phyloP scores from a whole-genome alignment of 1,284 basidiomycete species.

The Ceratorhiza oryzae-sativae region DNA sequence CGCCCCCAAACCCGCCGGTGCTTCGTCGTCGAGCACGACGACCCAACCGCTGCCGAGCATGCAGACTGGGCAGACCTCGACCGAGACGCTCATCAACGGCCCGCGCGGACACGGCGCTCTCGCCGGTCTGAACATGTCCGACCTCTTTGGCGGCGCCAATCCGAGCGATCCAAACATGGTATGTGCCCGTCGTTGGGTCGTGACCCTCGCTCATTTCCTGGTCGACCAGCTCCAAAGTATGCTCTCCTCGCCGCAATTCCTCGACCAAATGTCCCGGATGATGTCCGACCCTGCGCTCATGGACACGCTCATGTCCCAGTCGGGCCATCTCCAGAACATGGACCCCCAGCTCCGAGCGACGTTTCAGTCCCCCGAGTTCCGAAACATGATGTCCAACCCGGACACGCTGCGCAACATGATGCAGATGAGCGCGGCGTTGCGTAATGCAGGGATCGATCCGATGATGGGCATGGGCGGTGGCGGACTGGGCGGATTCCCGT shows the following conservation, averaged over 20 bases:
- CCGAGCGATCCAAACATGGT: slow-evolving; percentile 90
- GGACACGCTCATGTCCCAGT: slow-evolving; percentile 80
- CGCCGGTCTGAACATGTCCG: slow-evolving; percentile 70
- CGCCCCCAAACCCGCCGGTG: slow-evolving; percentile 60
- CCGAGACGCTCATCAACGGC: slow-evolving; percentile 77
- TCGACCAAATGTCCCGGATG: slow-evolving; percentile 76
- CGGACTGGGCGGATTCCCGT: slow-evolving; percentile 48
- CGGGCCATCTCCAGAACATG: slow-evolving; percentile 81
- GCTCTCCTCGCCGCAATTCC: slow-evolving; percentile 82
- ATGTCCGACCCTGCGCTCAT: slow-evolving; percentile 82
- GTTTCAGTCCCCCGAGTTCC: slow-evolving; percentile 81
- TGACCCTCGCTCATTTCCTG: no score
- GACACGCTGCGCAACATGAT: slow-evolving; percentile 81
- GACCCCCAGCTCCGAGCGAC: slow-evolving; percentile 80
- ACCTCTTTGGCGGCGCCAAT: slow-evolving; percentile 84
- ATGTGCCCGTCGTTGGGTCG: slow-evolving; percentile 44
- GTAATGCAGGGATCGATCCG: slow-evolving; percentile 42
- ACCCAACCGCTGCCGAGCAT: slow-evolving; percentile 71
- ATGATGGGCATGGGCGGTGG: slow-evolving; percentile 38
- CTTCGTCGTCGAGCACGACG: slow-evolving; percentile 45
- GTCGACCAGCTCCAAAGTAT: slow-evolving; percentile 84
- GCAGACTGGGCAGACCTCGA: slow-evolving; percentile 84
- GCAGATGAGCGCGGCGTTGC: slow-evolving; percentile 66
- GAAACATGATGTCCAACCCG: slow-evolving; percentile 85
- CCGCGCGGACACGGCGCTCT: slow-evolving; percentile 74